Percentiles rank a stretch among this genome's conserved stretches.
These are phyloP conservation scores for Globisporangium takayamanum DNA, from an alignment of 352 stramenopile species.

Conservation along the genomic window DNA sequence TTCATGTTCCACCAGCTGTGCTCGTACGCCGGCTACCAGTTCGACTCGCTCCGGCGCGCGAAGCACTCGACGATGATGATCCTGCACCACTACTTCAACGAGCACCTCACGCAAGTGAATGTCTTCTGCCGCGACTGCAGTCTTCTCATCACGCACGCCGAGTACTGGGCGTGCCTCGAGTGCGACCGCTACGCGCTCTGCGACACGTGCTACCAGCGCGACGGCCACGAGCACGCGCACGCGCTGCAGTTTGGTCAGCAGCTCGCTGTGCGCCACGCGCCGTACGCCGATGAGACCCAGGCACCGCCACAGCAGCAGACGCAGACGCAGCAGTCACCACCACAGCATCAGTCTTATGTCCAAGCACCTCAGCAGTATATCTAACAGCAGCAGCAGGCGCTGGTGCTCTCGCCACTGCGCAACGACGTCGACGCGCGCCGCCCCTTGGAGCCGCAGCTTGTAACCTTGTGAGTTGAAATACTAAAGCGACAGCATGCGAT, in stretches of 20 bases:
- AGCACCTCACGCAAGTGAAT: slow-evolving; percentile 60
- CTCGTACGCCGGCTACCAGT: slow-evolving; percentile 72
- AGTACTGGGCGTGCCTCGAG: slow-evolving; percentile 53
- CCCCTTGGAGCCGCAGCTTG: no score
- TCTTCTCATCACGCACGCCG: slow-evolving; percentile 67
- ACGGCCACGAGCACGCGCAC: slow-evolving; percentile 41
- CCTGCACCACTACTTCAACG: slow-evolving; percentile 84
- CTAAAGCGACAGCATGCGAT: no score
- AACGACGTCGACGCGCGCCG: not conserved
- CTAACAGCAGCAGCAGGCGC: not conserved
- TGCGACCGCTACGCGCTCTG: slow-evolving; percentile 64
- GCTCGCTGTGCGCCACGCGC: not conserved
- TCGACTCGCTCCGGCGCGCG: slow-evolving; percentile 80
- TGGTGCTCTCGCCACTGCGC: not conserved
- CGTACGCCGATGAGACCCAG: not conserved
- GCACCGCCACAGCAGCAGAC: not conserved
- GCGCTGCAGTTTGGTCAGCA: slow-evolving; percentile 32
- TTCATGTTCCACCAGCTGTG: slow-evolving; percentile 88
- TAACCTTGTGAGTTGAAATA: no score
- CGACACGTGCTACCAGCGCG: slow-evolving; percentile 54
- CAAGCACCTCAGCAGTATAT: not conserved
- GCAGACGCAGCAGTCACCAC: not conserved
- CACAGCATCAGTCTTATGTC: not conserved
- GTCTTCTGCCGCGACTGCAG: slow-evolving; percentile 73
- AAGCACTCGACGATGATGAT: slow-evolving; percentile 91